Evolutionary conservation across 257 asterid species (phyloP), one percentile per base, ranked within the genome.

Genomic region (Solanum lycopersicoides): DNA sequence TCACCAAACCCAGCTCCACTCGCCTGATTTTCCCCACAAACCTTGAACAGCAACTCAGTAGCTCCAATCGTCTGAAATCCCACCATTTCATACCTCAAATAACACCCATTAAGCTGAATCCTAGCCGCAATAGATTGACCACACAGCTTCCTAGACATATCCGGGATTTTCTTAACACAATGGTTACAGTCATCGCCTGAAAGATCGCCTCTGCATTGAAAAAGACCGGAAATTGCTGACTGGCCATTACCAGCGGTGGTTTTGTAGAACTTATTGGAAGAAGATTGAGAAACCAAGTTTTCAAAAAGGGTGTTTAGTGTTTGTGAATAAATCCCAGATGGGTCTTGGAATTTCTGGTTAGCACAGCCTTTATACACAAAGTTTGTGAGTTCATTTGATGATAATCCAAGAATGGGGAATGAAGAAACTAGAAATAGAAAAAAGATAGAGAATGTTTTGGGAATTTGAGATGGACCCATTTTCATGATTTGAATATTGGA

Each of bases 281-380:
- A 90, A 42, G 99, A 94, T 85, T 90, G 95, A 86, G 99, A 83
- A 80, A 87, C 73, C 18, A 96, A 76, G 65, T 89, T 72, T 74
- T 83, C 90, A 42, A 92, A 79, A n/a, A 96, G 94, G 42, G 53
- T 89, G 21, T 86, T 35, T 60, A 94, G 95, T 4, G 92, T 86
- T 84, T 88, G 93, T 7, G 91, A 82, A 93, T 89, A 93, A 23
- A 76, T n/a, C 14, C 91, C 93, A 84, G 91, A 69, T 69, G 89
- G 90, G 86, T 92, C 91, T 41, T 88, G 95, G 90, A 94, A 92
- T 30, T 92, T 92, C 45, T 94, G 95, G 89, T 93, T 92, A 2
- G 98, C 97, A 89, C 99, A 96, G 90, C 98, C 99, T 93, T 93
- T 95, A 94, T 91, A 96, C 1, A 94, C 94, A 30, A 94, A 83